phyloP scores from a whole-genome alignment of 257 asterid species.

The Craterostigma plantagineum region DNA sequence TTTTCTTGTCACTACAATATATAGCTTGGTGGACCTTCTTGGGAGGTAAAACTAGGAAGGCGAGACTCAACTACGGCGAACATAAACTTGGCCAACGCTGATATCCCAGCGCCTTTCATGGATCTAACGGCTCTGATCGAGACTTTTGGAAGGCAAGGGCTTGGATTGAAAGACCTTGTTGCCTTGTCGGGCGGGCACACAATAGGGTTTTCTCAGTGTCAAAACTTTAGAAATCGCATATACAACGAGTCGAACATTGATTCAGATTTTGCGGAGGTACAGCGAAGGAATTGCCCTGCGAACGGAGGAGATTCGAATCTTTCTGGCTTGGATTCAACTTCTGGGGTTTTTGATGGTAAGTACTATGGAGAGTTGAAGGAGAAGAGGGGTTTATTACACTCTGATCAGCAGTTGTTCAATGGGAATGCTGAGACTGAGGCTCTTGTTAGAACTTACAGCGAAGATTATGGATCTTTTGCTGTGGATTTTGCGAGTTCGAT shows the following conservation, averaged over 20 bases:
- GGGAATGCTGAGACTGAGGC: constrained; percentile 14
- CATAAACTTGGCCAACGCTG: constrained; percentile 25
- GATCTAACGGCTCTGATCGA: constrained; percentile 28
- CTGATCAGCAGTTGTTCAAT: constrained; percentile 32
- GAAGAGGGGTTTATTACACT: constrained; percentile 26
- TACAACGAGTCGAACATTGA: constrained; percentile 17
- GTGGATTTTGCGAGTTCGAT: constrained; percentile 30
- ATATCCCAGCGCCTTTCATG: constrained; percentile 39
- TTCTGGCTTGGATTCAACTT: constrained; percentile 21
- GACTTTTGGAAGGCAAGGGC: constrained; percentile 16
- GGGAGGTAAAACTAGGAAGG: constrained; percentile 42
- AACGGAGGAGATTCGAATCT: constrained; percentile 30
- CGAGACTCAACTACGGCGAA: constrained; percentile 31
- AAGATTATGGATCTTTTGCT: constrained; percentile 18
- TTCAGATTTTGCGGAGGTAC: constrained; percentile 12
- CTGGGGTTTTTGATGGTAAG: constrained; percentile 29
- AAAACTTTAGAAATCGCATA: too few relatives aligned
- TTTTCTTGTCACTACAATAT: too few relatives aligned
- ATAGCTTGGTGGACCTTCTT: constrained; percentile 33
- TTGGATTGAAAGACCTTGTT: constrained; percentile 31
- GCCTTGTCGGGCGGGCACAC: too few relatives aligned
- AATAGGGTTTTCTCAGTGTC: too few relatives aligned
- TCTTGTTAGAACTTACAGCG: constrained; percentile 23
- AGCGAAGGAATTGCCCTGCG: constrained; percentile 22
- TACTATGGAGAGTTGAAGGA: constrained; percentile 31